These are phyloP conservation scores for Fusarium avenaceum DNA, from an alignment of 2,329 filamentous ascomycete genomes.

Conservation along the genomic window DNA sequence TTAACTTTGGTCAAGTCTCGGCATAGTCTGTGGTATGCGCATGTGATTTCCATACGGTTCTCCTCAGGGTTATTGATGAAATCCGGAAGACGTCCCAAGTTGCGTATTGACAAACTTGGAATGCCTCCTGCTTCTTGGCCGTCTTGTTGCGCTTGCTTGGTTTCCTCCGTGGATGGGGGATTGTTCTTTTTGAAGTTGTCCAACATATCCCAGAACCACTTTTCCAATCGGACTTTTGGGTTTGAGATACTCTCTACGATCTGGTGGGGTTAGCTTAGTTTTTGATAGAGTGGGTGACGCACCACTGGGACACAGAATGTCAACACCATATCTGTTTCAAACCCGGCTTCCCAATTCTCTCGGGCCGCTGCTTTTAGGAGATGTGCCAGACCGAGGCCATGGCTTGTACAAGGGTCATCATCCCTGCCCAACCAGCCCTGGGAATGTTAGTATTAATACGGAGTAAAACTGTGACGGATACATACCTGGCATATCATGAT, in stretches of 20 bases:
- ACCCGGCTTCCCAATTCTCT: constrained; percentile 46
- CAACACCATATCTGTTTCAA: constrained; percentile 50
- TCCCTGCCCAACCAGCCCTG: constrained; percentile 52
- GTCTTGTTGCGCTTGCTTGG: neutral
- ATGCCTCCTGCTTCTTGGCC: constrained; percentile 20
- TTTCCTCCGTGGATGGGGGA: constrained; percentile 15
- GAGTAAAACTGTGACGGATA: neutral
- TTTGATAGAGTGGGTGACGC: constrained; percentile 7
- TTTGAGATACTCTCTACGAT: constrained; percentile 52
- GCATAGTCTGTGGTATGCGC: constrained; percentile 30
- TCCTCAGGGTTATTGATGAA: constrained; percentile 39
- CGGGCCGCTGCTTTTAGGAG: constrained; percentile 49
- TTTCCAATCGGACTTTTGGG: constrained; percentile 33
- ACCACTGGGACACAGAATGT: constrained; percentile 54
- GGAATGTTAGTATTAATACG: neutral
- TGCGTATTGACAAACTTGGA: constrained; percentile 32
- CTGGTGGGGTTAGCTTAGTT: constrained; percentile 26
- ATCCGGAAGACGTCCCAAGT: constrained; percentile 31
- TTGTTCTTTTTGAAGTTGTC: constrained; percentile 35
- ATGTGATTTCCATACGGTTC: constrained; percentile 38
- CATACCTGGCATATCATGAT: constrained; percentile 55
- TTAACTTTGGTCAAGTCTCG: constrained; percentile 33
- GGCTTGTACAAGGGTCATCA: constrained; percentile 45
- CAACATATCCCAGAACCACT: constrained; percentile 44
- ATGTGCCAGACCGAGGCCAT: constrained; percentile 53